Conservation (phyloP, 1,284 basidiomycete genomes). For the Marasmius oreades region DNA sequence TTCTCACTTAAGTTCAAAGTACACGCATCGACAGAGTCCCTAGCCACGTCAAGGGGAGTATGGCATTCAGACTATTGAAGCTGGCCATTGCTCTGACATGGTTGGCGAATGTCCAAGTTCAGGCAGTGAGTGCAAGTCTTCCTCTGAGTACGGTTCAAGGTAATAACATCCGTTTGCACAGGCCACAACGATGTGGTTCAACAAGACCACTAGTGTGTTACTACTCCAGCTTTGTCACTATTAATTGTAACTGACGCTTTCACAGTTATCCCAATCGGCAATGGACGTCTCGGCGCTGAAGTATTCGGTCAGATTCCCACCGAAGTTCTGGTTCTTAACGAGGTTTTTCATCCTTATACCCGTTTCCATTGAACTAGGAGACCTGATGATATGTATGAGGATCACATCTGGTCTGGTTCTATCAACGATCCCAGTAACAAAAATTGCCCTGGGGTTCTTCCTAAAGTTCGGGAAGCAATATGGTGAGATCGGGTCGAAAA, state of each 20-base stretch:
- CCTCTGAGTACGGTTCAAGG: neutral
- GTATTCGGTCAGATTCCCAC: neutral
- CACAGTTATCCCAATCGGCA: neutral
- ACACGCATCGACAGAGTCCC: no score
- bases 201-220: neutral
- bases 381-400: neutral
- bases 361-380: neutral
- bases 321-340: neutral
- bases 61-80: no score
- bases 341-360: neutral
- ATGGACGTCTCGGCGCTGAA: neutral
- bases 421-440: slow-evolving; percentile 14
- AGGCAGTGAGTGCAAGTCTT: neutral
- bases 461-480: slow-evolving; percentile 8
- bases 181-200: neutral
- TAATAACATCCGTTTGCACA: neutral
- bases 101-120: neutral
- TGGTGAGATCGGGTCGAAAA: slow-evolving; percentile 3
- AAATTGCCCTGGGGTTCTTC: slow-evolving; percentile 8
- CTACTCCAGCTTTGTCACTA: neutral
- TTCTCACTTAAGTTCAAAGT: no score
- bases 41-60: no score
- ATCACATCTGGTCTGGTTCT: slow-evolving; percentile 15
- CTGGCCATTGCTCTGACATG: no score
- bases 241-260: no score